Evolutionary conservation across 2,329 filamentous ascomycete species (phyloP), one percentile per base, ranked within the genome.

Genomic region (Berkeleyomyces basicola): DNA sequence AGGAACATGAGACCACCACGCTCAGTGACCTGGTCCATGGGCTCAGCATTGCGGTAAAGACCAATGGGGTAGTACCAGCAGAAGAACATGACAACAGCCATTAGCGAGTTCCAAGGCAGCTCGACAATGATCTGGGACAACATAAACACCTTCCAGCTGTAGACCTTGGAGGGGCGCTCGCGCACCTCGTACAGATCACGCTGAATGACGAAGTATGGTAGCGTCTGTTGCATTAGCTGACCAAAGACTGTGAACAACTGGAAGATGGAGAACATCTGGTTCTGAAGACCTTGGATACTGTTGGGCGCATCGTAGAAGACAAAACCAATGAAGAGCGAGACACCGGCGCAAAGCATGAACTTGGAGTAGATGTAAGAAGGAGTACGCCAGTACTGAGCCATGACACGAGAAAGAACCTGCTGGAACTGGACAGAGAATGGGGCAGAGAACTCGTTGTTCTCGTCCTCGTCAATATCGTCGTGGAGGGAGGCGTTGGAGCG

Each of bases 311-410:
- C 79, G 78, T 82, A 88, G 74, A 93, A 90, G 61, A 86, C 85
- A 72, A 91, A 90, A 39, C 88, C 89, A 68, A 93, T 88, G 72
- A 92, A 95, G 10, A 95, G 78, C 3, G 85, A 75, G 42, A 81
- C 75, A 14, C 84, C 73, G 33, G 80, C 74, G 70, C 85, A 89
- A 16, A 95, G 83, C 1, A 79, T 76, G 0, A 79, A 71, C 77
- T 95, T 95, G 69, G 87, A 85, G 76, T 92, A 95, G 72, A 96
- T 91, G 76, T 95, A 95, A 4, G 84, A 81, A 0, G 90, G 90
- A 0, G 85, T 91, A 65, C 90, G 87, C 90, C 90, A 95, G 79
- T 93, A 95, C 72, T 95, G 90, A 70, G 91, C 82, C 77, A 93
- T 93, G 36, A 93, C 86, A 69, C 90, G 88, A 67, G 80, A 72